These are phyloP conservation scores for Pythium brassicae DNA, from an alignment of 352 stramenopile genomes.

Conservation along the genomic window DNA sequence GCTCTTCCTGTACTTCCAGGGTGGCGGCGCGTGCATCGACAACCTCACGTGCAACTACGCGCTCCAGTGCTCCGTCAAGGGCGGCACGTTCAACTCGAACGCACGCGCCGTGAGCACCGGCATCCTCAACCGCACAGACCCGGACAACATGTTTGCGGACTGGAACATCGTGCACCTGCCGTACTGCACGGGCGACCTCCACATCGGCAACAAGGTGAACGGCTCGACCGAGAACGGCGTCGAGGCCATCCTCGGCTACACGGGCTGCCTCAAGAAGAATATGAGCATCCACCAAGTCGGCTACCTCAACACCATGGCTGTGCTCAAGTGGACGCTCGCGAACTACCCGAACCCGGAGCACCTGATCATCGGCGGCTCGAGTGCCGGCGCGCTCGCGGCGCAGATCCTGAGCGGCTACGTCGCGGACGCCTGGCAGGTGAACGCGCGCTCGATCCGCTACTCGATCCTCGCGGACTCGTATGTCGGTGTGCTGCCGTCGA, in stretches of 20 bases:
- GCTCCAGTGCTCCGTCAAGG: conserved; percentile 41
- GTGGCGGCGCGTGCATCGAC: conserved; percentile 62
- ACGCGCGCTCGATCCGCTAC: conserved; percentile 31
- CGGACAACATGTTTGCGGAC: conserved; percentile 36
- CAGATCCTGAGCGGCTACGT: conserved; percentile 29
- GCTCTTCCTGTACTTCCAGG: conserved; percentile 70
- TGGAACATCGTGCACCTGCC: conserved; percentile 48
- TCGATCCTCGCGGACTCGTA: conserved; percentile 38
- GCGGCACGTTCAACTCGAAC: conserved; percentile 24
- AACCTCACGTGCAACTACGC: conserved; percentile 59
- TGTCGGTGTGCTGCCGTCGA: conserved; percentile 32
- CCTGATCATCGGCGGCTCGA: conserved; percentile 29
- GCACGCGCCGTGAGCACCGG: conserved; percentile 22
- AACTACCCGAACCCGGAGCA: conserved; percentile 37
- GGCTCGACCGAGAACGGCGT: conserved; percentile 4
- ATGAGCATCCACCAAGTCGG: conserved; percentile 23
- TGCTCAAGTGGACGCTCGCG: conserved; percentile 28
- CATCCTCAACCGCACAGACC: conserved; percentile 33
- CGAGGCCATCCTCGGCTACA: conserved; percentile 16
- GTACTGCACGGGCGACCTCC: conserved; percentile 48
- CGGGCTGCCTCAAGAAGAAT: conserved; percentile 21
- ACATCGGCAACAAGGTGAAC: conserved; percentile 28
- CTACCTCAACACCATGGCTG: conserved; percentile 32
- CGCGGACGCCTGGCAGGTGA: conserved; percentile 37
- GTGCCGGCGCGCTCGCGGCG: conserved; percentile 27